Conservation (phyloP, 1,139 yeast species). For the Maudiozyma humilis region DNA sequence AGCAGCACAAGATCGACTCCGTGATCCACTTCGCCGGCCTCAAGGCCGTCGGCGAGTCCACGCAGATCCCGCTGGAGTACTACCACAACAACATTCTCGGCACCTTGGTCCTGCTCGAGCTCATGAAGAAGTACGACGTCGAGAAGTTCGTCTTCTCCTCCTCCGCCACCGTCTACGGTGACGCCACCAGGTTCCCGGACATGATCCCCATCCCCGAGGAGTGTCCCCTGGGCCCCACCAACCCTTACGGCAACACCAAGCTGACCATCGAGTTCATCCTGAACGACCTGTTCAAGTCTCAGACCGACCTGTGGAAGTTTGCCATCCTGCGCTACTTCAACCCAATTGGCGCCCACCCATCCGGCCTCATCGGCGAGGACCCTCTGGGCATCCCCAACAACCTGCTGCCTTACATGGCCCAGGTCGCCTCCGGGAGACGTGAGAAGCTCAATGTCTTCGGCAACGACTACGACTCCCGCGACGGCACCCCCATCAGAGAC, state of each 20-base stretch:
- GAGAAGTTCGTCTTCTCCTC: conserved; percentile 65
- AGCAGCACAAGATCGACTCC: conserved; percentile 44
- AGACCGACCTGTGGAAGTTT: conserved; percentile 42
- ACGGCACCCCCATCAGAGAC: conserved; percentile 79
- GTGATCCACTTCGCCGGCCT: conserved; percentile 82
- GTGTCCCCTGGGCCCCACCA: conserved; percentile 69
- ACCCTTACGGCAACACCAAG: conserved; percentile 74
- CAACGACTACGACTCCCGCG: conserved; percentile 57
- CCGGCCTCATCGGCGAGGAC: conserved; percentile 73
- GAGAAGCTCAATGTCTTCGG: conserved; percentile 61
- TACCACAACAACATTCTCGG: conserved; percentile 66
- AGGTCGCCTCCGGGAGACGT: conserved; percentile 68
- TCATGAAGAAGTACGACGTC: conserved; percentile 43
- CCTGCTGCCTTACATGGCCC: conserved; percentile 65
- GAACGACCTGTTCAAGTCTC: conserved; percentile 47
- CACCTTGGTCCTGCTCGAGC: conserved; percentile 50
- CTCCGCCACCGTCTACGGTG: conserved; percentile 81
- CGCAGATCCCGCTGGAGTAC: conserved; percentile 60
- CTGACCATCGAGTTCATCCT: conserved; percentile 55
- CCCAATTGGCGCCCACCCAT: conserved; percentile 81
- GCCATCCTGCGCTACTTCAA: conserved; percentile 72
- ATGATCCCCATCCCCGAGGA: conserved; percentile 77
- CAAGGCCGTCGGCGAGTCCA: conserved; percentile 81
- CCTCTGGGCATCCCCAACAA: conserved; percentile 74
- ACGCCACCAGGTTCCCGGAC: conserved; percentile 38